Conservation (phyloP, 2,329 filamentous ascomycete species). For the Cladosporium sp. region DNA sequence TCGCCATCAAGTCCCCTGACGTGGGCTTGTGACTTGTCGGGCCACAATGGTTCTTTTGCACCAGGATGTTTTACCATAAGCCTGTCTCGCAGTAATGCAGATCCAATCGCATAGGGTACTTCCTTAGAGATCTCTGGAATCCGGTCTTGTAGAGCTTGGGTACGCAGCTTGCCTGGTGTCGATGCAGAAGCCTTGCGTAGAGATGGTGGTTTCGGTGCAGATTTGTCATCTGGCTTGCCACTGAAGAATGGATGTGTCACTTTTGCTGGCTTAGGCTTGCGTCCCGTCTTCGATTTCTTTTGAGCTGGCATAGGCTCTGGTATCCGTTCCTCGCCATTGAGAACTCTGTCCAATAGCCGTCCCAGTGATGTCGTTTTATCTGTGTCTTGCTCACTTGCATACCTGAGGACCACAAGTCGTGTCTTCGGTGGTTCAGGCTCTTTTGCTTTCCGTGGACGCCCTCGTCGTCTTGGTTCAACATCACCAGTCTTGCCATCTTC, state of each 20-base stretch:
- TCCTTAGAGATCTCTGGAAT: constrained; percentile 23
- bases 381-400: constrained; percentile 52
- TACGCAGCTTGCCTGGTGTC: constrained; percentile 49
- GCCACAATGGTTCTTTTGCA: constrained; percentile 69
- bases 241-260: constrained; percentile 69
- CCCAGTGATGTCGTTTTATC: constrained; percentile 52
- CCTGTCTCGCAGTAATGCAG: constrained; percentile 34
- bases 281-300: constrained; percentile 24
- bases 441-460: constrained; percentile 32
- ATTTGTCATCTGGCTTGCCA: constrained; percentile 50
- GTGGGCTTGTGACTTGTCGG: constrained; percentile 64
- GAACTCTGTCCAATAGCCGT: constrained; percentile 62
- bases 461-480: constrained; percentile 28
- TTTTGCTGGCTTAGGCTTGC: constrained; percentile 31
- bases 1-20: constrained; percentile 51
- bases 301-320: constrained; percentile 27
- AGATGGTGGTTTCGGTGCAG: constrained; percentile 31
- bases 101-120: constrained; percentile 25
- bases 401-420: constrained; percentile 42
- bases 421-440: constrained; percentile 20
- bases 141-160: constrained; percentile 30
- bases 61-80: constrained; percentile 62
- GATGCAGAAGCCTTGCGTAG: constrained; percentile 41
- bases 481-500: constrained; percentile 23
- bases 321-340: constrained; percentile 44